Evolutionary conservation across 257 asterid species (phyloP).

Genomic region (Penstemon eatonii): DNA sequence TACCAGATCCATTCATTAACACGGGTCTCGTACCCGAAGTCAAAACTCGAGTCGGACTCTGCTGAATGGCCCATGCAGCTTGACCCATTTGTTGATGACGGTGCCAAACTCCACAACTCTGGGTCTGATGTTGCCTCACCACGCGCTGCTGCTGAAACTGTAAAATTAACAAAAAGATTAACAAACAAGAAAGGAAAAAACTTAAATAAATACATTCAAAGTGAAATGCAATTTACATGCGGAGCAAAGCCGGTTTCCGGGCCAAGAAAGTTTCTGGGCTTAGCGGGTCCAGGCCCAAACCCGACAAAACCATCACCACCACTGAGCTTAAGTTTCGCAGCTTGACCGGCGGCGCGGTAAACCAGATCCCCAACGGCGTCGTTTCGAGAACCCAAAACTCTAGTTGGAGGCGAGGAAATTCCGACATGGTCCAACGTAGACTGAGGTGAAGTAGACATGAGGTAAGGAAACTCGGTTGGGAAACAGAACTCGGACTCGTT

Average conservation of each 20-base stretch:
- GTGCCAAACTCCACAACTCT: conserved; percentile 40
- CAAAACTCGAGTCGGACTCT: conserved; percentile 23
- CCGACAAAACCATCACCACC: conserved; percentile 25
- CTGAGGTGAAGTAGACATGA: conserved; percentile 62
- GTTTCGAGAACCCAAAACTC: conserved; percentile 31
- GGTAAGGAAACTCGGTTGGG: conserved; percentile 54
- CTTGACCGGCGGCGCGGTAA: conserved; percentile 55
- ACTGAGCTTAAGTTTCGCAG: conserved; percentile 46
- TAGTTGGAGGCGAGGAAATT: conserved; percentile 50
- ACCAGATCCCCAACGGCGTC: conserved; percentile 53
- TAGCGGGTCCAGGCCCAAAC: conserved; percentile 17
- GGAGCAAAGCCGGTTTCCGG: conserved; percentile 26
- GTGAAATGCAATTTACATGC: neutral
- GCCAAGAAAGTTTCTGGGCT: conserved; percentile 17
- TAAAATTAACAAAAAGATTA: neutral
- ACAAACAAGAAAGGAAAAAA: neutral
- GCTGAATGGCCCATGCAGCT: conserved; percentile 41
- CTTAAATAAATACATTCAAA: neutral
- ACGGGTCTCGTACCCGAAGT: conserved; percentile 36
- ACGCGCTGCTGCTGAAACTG: conserved; percentile 32
- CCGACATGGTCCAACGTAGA: conserved; percentile 50
- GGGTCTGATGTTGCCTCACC: conserved; percentile 35
- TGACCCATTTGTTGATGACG: conserved; percentile 38
- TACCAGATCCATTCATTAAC: conserved; percentile 30
- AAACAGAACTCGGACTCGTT: conserved; percentile 33